These are phyloP conservation scores for Barnettozyma vustinii DNA, from an alignment of 805 yeast genomes.

Conservation along the genomic window DNA sequence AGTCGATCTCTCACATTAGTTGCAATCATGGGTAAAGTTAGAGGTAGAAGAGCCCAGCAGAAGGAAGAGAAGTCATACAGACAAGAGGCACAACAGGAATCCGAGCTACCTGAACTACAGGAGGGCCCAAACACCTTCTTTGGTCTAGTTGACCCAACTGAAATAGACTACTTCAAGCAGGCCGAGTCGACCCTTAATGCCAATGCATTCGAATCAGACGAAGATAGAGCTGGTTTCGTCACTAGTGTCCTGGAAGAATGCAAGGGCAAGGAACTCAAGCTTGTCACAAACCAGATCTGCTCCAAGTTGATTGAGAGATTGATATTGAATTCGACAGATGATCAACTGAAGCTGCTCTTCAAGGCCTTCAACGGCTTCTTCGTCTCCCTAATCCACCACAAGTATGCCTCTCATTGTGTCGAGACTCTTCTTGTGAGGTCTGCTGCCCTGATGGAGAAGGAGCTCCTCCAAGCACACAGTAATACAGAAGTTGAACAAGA, in stretches of 20 bases:
- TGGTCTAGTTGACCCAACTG: slow-evolving; percentile 81
- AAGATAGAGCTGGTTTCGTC: slow-evolving; percentile 70
- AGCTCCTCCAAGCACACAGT: slow-evolving; percentile 44
- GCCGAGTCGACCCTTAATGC: slow-evolving; percentile 84
- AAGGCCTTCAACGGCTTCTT: slow-evolving; percentile 69
- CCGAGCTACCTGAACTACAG: slow-evolving; percentile 11
- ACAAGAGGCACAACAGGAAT: slow-evolving; percentile 3
- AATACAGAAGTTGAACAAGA: slow-evolving; percentile 26
- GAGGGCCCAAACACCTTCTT: slow-evolving; percentile 51
- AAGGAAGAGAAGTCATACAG: slow-evolving; percentile 17
- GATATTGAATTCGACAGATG: slow-evolving; percentile 57
- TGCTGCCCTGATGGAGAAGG: slow-evolving; percentile 73
- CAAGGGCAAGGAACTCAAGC: slow-evolving; percentile 81
- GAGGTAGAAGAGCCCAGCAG: slow-evolving; percentile 38
- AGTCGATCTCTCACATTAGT: background rate
- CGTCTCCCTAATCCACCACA: slow-evolving; percentile 73
- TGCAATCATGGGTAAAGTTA: slow-evolving; percentile 27
- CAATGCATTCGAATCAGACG: slow-evolving; percentile 68
- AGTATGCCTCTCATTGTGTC: slow-evolving; percentile 89
- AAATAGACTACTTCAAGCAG: slow-evolving; percentile 85
- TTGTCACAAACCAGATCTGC: slow-evolving; percentile 91
- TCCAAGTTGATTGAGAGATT: slow-evolving; percentile 89
- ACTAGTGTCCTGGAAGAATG: slow-evolving; percentile 79
- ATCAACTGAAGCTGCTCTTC: slow-evolving; percentile 61
- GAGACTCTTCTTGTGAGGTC: slow-evolving; percentile 77